phyloP scores from a whole-genome alignment of 805 yeast genomes.

The Yarrowia sp. region DNA sequence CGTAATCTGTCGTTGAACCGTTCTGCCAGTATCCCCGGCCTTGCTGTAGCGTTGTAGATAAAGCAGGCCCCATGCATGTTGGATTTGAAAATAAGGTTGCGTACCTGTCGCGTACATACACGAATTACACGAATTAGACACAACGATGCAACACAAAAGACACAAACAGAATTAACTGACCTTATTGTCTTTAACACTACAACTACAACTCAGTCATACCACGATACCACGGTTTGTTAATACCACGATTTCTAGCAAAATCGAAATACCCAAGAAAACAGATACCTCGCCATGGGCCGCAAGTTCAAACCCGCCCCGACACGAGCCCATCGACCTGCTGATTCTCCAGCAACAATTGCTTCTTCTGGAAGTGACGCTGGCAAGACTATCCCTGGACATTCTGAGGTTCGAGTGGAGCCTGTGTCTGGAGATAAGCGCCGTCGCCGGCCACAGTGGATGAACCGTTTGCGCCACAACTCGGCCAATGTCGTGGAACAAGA shows the following conservation, averaged over 20 bases:
- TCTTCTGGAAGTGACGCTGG: slow-evolving; percentile 19
- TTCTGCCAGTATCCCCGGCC: too few species aligned
- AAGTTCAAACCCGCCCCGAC: not conserved
- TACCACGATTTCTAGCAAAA: not conserved
- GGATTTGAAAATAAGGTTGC: not conserved
- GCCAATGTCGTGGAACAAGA: not conserved
- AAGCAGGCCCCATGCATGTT: slow-evolving; percentile 1
- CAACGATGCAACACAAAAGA: not conserved
- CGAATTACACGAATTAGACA: too few species aligned
- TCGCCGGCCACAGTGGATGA: slow-evolving; percentile 23
- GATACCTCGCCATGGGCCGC: not conserved
- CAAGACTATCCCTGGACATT: slow-evolving; percentile 17
- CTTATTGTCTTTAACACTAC: too few species aligned
- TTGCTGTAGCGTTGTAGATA: not conserved
- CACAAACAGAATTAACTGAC: not conserved
- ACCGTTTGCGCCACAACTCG: slow-evolving; percentile 3
- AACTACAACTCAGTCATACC: too few species aligned
- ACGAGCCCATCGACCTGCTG: slow-evolving; percentile 3
- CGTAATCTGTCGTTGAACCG: not conserved
- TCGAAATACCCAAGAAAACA: too few species aligned
- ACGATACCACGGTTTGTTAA: not conserved
- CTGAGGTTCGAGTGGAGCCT: slow-evolving; percentile 17
- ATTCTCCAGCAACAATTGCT: slow-evolving; percentile 8
- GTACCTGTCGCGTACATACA: not conserved
- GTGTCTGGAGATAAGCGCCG: slow-evolving; percentile 19